Base-by-base conservation (phyloP, 371 early-diverging fungal genomes). In the Entomophthora muscae region DNA sequence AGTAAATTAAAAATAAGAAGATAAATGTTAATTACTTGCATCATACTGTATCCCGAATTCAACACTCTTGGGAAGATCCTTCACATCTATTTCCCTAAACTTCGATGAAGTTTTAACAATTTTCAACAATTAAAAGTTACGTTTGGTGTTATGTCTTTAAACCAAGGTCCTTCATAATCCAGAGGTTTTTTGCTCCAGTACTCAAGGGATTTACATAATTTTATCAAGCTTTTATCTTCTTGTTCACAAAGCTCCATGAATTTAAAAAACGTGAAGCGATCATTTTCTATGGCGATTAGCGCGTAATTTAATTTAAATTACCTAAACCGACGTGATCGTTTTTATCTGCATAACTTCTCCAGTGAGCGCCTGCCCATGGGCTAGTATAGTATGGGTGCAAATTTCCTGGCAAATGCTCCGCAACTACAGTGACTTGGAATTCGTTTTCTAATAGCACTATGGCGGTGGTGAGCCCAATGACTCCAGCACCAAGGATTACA, bases 281-380 rank as follows among this genome's bases (percentile, higher is more conserved):
- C 82, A 27, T 73, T 70, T 26, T 70, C 82, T 82, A 65, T 62
- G 32, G n/a, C 59, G 23, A 32, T 26, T 26, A 10, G 1, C 22
- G 27, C 51, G 23, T 10, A 17, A 53, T 29, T 28, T n/a, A 23
- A 21, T 53, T 29, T 23, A 17, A 0, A 60, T 26, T 32, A 57
- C 24, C 22, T 21, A 30, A 23, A 13, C 30, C 7, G 10, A 28
- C n/a, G 22, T 63, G 24, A 66, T 86, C 81, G 51, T 73, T 70
- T 10, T 74, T 68, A 21, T 73, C 72, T 17, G 84, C 83, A 60
- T 76, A 71, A 1, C 80, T 73, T 63, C 80, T 71, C 88, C 88
- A 87, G 67, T 82, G 79, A 21, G 88, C 86, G 51, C 88, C 88
- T 30, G 88, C 89, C 70, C 76, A 81, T 27, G 85, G 83, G 26